Evolutionary conservation across 2,329 filamentous ascomycete species (phyloP), one percentile per base, ranked within the genome.

Genomic region (Exserohilum turcica): DNA sequence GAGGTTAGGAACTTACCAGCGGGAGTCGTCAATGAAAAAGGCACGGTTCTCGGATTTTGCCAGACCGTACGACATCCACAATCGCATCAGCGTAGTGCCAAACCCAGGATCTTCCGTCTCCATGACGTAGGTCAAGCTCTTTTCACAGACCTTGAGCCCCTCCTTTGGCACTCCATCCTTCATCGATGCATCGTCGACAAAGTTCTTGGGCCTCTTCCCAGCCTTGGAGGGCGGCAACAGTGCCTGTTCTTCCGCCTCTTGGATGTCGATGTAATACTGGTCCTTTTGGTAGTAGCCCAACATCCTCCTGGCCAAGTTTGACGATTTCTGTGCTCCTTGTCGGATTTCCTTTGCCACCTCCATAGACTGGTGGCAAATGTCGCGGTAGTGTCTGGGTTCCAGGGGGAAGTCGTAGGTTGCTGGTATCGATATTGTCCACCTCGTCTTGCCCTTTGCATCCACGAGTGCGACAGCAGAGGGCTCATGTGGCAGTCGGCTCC

Each of bases 1-100:
- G n/a, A 36, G 29, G 31, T n/a, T 18, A 13, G n/a, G 12, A 21
- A 18, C 72, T 49, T 72, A 80, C 83, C 92, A 96, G 60, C 87
- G 82, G 6, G 88, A 85, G 74, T 96, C 91, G 64, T 95, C 90
- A 57, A 96, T 80, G 76, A 96, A 95, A 74, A 96, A 95, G 1
- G 85, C 80, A 19, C 91, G 81, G 12, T 84, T 84, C 70, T 95
- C 89, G 54, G 86, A 83, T 68, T 87, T 80, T 2, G 91, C 90
- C 48, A 95, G 76, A 3, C 90, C 90, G 69, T 94, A 95, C 21
- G 90, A 87, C 65, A 88, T 88, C 91, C 91, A 96, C 50, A 96
- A 71, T 67, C 87, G 83, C 82, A 95, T 86, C 54, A 96, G 74
- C 1, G 88, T 86, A 59, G 85, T 86, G 5, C 91, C 91, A 8